Evolutionary conservation across 352 stramenopile genomes (phyloP).

Genomic region (Phytophthora constricta): DNA sequence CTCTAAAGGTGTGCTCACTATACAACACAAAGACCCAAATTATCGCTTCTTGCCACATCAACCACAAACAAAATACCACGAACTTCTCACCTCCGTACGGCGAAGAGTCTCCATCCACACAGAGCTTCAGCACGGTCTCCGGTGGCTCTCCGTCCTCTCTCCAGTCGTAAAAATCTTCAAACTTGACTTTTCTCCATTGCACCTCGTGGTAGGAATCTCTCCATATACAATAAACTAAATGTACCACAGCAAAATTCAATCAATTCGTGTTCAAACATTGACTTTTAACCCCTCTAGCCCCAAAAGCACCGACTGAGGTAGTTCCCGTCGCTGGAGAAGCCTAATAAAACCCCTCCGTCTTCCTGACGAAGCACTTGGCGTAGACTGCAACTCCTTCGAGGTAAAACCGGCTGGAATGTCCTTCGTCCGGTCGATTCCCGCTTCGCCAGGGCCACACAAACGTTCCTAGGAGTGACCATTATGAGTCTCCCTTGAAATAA

Average conservation of each 20-base stretch:
- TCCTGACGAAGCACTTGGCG: conserved; percentile 48
- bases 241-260: neutral
- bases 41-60: too few relatives aligned
- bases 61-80: neutral
- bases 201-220: conserved; percentile 48
- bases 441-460: conserved; percentile 14
- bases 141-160: conserved; percentile 14
- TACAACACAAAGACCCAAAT: neutral
- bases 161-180: conserved; percentile 16
- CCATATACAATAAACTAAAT: conserved; percentile 58
- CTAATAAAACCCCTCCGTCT: conserved; percentile 59
- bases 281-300: too few relatives aligned
- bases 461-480: neutral
- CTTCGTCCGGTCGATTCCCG: conserved; percentile 19
- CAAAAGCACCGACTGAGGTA: conserved; percentile 51
- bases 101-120: conserved; percentile 23
- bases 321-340: conserved; percentile 74
- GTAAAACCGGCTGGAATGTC: neutral
- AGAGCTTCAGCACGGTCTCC: conserved; percentile 23
- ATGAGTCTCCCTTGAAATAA: neutral
- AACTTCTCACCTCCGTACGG: conserved; percentile 6
- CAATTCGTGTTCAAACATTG: neutral
- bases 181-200: conserved; percentile 53
- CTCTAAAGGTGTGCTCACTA: conserved; percentile 38
- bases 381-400: conserved; percentile 22